phyloP scores from a whole-genome alignment of 2,329 filamentous ascomycete species.

The Helminthosporium solani region DNA sequence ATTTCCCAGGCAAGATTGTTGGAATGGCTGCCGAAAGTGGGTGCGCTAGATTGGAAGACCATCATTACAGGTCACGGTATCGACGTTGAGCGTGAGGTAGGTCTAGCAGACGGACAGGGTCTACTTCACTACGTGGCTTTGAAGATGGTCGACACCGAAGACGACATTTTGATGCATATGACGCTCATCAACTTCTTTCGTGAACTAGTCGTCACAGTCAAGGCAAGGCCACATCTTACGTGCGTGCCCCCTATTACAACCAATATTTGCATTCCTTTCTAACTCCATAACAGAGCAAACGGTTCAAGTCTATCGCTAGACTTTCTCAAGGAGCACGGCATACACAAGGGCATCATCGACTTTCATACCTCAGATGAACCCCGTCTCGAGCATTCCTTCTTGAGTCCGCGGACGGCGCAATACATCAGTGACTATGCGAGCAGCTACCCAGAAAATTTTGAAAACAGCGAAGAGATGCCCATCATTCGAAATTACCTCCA shows the following conservation, averaged over 20 bases:
- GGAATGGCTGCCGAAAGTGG: conserved; percentile 57
- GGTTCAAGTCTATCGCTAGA: conserved; percentile 49
- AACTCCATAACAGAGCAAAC: conserved; percentile 27
- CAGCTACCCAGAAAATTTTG: conserved; percentile 56
- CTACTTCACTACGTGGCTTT: conserved; percentile 57
- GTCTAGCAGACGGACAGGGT: conserved; percentile 35
- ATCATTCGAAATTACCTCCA: conserved; percentile 51
- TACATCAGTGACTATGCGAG: conserved; percentile 60
- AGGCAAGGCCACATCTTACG: conserved; percentile 31
- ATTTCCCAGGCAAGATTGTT: conserved; percentile 62
- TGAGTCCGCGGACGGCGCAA: conserved; percentile 56
- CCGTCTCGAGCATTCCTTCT: conserved; percentile 54
- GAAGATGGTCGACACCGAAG: conserved; percentile 57
- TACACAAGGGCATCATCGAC: conserved; percentile 53
- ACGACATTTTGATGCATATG: conserved; percentile 62
- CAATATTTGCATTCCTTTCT: conserved; percentile 4
- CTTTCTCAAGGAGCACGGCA: conserved; percentile 53
- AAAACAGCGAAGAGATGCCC: conserved; percentile 48
- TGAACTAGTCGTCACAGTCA: conserved; percentile 51
- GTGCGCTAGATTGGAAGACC: conserved; percentile 56
- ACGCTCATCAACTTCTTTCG: conserved; percentile 59
- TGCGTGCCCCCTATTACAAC: conserved; percentile 13
- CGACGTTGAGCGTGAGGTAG: conserved; percentile 52
- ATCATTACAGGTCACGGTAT: conserved; percentile 54
- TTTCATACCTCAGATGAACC: conserved; percentile 54